Evolutionary conservation across 805 yeast species (phyloP), one percentile per base, ranked within the genome.

Genomic region (Starmerella roubikii): DNA sequence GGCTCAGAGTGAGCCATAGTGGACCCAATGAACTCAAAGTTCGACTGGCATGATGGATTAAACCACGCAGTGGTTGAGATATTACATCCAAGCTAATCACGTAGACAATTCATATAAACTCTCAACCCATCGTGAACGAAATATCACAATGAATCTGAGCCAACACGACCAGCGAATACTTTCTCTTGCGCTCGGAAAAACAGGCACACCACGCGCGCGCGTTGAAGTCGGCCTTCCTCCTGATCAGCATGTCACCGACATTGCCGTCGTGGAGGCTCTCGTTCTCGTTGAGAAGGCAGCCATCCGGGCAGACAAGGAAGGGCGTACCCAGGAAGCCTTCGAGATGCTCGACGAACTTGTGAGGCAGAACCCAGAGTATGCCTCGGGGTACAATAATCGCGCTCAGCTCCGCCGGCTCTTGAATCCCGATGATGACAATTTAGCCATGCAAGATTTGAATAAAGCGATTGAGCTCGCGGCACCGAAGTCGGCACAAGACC

Each of bases 311-410:
- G 44, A 37, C 9, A 39, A 49, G 11, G 22, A 20, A 4, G 41
- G 37, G 5, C 25, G 38, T 16, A 24, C 16, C 13, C 24, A 12
- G 1, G 40, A 17, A 26, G 56, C 56, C 2, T 18, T 45, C 29
- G 42, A 22, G 9, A 23, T 51, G 4, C 35, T 58, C 24, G 32
- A 44, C 33, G 38, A 16, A 5, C 40, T 58, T 22, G 40, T 58
- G 6, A 34, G 18, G 7, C 28, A 29, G 26, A 41, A 49, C n/a
- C 60, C 61, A 8, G 21, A 34, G 5, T 56, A 58, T 28, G 58
- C 61, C 4, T 50, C 58, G 3, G 61, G 54, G 4, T 57, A 58
- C 45, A 56, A 55, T 44, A 58, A 58, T 40, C 49, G 58, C 3
- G 61, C 61, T 2, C 62, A 58, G 41, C 18, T 38, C 21, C 29